Evolutionary conservation across 2,329 filamentous ascomycete species (phyloP).

Genomic region (Ophiostoma sp.): DNA sequence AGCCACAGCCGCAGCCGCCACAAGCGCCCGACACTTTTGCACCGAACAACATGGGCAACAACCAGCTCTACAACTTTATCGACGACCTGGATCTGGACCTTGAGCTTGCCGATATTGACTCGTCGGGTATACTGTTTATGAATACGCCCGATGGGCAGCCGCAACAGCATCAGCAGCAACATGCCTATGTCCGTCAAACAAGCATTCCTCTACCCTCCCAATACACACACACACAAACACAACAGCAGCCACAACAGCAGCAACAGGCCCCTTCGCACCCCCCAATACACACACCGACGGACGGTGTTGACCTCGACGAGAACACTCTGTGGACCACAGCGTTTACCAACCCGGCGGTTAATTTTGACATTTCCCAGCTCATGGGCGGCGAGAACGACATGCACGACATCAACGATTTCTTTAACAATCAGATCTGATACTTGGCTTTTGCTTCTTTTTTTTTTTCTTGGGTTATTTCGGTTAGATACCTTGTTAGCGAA

Average conservation of each 20-base stretch:
- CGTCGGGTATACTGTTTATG: constrained; percentile 7
- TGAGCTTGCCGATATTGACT: constrained; percentile 5
- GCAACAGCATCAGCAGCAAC: not conserved
- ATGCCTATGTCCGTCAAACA: not conserved
- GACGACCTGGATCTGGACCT: not conserved
- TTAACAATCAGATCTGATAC: not conserved
- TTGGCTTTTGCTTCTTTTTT: not conserved
- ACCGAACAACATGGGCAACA: not conserved
- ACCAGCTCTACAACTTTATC: not conserved
- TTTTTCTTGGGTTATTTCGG: not conserved
- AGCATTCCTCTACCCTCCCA: not conserved
- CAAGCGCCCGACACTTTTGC: not conserved
- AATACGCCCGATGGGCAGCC: not conserved
- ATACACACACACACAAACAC: not conserved
- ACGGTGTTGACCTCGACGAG: constrained; percentile 4
- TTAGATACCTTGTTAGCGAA: not conserved
- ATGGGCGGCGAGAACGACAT: constrained; percentile 10
- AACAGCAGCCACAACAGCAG: not conserved
- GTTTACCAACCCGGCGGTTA: constrained; percentile 13
- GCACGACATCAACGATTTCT: not conserved
- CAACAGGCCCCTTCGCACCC: not conserved
- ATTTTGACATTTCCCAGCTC: constrained; percentile 14
- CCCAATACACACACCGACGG: not conserved
- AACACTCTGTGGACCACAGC: constrained; percentile 14
- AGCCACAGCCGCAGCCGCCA: not conserved